Percentiles rank a stretch among this genome's conserved stretches.
phyloP scores from a whole-genome alignment of 2,329 filamentous ascomycete species.

The Phoma herbarum region DNA sequence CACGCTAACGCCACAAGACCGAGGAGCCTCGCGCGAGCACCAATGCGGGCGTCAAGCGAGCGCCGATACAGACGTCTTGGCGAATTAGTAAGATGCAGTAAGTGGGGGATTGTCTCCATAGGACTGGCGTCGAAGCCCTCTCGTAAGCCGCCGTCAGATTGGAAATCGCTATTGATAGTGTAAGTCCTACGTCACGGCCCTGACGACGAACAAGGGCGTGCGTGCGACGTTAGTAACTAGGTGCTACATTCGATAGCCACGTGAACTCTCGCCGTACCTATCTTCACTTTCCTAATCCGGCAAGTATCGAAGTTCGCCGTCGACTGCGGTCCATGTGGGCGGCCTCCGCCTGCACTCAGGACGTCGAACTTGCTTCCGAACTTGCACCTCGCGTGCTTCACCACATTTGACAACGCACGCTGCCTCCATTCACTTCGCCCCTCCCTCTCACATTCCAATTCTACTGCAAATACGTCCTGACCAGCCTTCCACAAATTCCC shows the following conservation, averaged over 20 bases:
- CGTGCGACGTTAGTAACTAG: too few relatives aligned
- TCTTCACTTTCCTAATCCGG: not conserved
- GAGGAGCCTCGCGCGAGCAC: not conserved
- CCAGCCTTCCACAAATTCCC: too few relatives aligned
- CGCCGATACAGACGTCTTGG: not conserved
- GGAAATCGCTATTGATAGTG: not conserved
- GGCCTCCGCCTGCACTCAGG: not conserved
- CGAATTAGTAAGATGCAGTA: not conserved
- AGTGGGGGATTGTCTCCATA: not conserved
- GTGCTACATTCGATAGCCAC: too few relatives aligned
- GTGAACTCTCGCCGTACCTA: too few relatives aligned
- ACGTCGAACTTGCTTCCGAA: not conserved
- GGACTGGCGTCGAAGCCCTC: not conserved
- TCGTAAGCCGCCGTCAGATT: not conserved
- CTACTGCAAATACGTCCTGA: too few relatives aligned
- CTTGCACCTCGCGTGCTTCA: not conserved
- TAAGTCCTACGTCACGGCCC: not conserved
- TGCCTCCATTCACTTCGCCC: too few relatives aligned
- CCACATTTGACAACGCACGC: too few relatives aligned
- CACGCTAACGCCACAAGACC: slow-evolving; percentile 4
- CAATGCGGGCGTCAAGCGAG: not conserved
- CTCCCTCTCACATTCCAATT: too few relatives aligned
- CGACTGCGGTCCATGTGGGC: not conserved
- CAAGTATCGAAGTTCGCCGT: not conserved
- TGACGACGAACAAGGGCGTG: too few relatives aligned